phyloP scores from a whole-genome alignment of 2,329 filamentous ascomycete genomes.

The Hypocrella siamensis region DNA sequence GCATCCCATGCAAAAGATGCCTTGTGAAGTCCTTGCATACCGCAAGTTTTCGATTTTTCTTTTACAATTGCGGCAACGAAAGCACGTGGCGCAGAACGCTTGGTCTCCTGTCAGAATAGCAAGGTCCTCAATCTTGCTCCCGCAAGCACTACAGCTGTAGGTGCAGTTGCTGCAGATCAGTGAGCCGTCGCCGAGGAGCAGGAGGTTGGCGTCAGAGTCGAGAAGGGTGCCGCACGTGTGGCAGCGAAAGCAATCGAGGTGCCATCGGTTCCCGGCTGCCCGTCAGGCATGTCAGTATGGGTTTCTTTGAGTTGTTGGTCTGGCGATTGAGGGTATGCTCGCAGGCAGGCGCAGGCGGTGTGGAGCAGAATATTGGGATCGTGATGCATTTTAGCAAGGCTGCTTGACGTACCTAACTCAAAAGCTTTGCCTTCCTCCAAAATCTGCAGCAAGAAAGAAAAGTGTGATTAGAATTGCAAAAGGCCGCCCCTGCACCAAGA shows the following conservation, averaged over 20 bases:
- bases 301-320: background rate
- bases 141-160: constrained; percentile 93
- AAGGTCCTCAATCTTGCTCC: constrained; percentile 95
- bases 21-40: constrained; percentile 93
- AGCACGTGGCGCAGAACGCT: constrained; percentile 94
- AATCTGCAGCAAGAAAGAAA: constrained; percentile 41
- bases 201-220: constrained; percentile 93
- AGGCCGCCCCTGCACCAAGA: background rate
- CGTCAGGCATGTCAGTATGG: constrained; percentile 8
- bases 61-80: constrained; percentile 96
- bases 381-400: background rate
- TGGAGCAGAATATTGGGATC: background rate
- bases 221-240: constrained; percentile 90
- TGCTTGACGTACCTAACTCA: constrained; percentile 61
- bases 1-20: constrained; percentile 98
- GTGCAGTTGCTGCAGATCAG: constrained; percentile 99
- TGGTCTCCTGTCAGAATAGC: constrained; percentile 96
- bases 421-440: constrained; percentile 98
- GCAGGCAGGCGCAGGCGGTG: background rate
- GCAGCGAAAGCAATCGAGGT: constrained; percentile 97
- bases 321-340: background rate
- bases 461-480: constrained; percentile 1
- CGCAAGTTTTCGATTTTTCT: constrained; percentile 95
- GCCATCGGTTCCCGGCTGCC: constrained; percentile 87
- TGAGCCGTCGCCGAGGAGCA: constrained; percentile 91